Evolutionary conservation across 2,329 filamentous ascomycete species (phyloP), one percentile per base, ranked within the genome.

Genomic region (Penicillium fuscoglaucum): DNA sequence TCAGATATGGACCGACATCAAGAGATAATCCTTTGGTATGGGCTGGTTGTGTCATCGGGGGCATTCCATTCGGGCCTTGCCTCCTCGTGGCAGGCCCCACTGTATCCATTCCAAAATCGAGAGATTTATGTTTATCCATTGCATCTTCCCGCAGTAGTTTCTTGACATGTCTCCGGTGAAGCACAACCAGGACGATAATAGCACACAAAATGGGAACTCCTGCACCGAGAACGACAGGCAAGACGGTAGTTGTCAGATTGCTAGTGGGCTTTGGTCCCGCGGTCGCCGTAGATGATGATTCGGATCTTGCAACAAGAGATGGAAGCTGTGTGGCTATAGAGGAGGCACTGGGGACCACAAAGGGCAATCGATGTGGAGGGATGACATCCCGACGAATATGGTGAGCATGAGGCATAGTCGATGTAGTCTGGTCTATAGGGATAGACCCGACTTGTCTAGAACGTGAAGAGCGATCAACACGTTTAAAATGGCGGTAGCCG

Each of bases 101-200:
- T 33, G 79, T 74, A 57, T 89, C 91, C 70, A 97, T 77, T 37
- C 95, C 95, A 72, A 97, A 99, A 74, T 99, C 95, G 71, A 98
- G 83, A 0, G 91, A 95, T 71, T 89, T 93, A 76, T 96, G 91
- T 66, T 91, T 90, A 74, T 97, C 93, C 62, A 89, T 86, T 19
- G 84, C 82, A 77, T 99, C 95, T 77, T 99, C 95, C 58, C 82
- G 78, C 55, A 82, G 81, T 62, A 91, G 82, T 68, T 86, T 91
- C 72, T 84, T 86, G 40, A 90, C 77, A 68, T 91, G 89, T 73
- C 91, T 84, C 52, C 91, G 86, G 72, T 97, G 93, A 37, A 99
- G 83, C 70, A 87, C 88, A 63, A 93, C 70, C 40, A 97, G 79
- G 1, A 91, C 83, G 48, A 86, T 71, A 1, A 89, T 72, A 21